Percentiles rank a stretch among this genome's conserved stretches.
Evolutionary conservation across 495 filamentous ascomycete genomes (phyloP).

Genomic region (Penicillium cosmopolitanum): DNA sequence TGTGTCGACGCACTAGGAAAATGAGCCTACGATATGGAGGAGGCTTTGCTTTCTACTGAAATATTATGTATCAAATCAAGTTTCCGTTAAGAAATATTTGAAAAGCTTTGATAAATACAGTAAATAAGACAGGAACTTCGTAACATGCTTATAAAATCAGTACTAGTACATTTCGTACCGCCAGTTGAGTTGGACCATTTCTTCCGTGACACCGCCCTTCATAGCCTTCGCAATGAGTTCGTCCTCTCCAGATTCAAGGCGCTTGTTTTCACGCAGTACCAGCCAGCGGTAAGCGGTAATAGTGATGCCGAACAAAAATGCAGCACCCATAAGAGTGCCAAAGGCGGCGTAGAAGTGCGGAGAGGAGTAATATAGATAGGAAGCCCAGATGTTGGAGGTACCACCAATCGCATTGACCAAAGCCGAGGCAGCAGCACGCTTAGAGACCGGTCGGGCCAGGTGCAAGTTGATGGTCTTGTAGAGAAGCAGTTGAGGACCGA

Average conservation of each 20-base stretch:
- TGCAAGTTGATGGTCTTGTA: constrained; percentile 38
- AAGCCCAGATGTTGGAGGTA: constrained; percentile 45
- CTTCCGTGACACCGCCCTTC: constrained; percentile 43
- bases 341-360: constrained; percentile 45
- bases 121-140: not conserved
- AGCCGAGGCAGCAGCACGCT: constrained; percentile 35
- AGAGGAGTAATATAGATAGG: constrained; percentile 39
- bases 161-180: constrained; percentile 48
- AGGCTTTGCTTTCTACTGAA: not conserved
- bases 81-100: not conserved
- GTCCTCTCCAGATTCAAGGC: constrained; percentile 36
- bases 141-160: not conserved
- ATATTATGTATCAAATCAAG: constrained; percentile 8
- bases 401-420: constrained; percentile 39
- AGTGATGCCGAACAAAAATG: constrained; percentile 33
- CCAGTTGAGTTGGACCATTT: constrained; percentile 45
- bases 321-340: constrained; percentile 38
- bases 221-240: constrained; percentile 36
- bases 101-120: not conserved
- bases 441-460: constrained; percentile 30
- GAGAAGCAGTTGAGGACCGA: constrained; percentile 34
- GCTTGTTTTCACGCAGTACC: constrained; percentile 38
- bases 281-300: constrained; percentile 42
- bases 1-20: constrained; percentile 33
- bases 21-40: constrained; percentile 2